phyloP scores from a whole-genome alignment of 805 yeast species.

The Pachysolen tannophilus region DNA sequence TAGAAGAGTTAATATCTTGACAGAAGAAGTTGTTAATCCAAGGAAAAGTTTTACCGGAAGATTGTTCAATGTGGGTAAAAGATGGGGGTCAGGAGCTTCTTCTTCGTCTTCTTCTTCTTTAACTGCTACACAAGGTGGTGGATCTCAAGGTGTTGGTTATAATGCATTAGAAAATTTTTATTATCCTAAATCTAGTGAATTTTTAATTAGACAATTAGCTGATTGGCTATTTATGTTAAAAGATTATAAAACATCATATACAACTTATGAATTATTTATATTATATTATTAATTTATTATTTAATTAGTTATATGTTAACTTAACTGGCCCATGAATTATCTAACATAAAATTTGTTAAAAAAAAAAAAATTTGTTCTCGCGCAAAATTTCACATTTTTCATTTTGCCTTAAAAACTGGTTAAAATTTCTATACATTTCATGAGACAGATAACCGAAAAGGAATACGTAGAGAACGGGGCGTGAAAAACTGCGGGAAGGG shows the following conservation, averaged over 20 bases:
- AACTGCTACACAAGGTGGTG: slow-evolving; percentile 14
- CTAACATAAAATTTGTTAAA: no score
- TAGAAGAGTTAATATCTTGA: slow-evolving; percentile 73
- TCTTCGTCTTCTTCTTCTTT: no score
- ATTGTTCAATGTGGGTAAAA: slow-evolving; percentile 57
- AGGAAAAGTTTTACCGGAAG: slow-evolving; percentile 70
- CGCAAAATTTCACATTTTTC: no score
- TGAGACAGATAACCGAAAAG: no score
- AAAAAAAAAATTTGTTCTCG: no score
- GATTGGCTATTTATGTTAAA: slow-evolving; percentile 91
- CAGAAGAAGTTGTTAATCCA: slow-evolving; percentile 70
- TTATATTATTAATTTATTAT: no score
- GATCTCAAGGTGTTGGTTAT: slow-evolving; percentile 27
- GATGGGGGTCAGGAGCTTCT: slow-evolving; percentile 39
- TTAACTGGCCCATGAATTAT: no score
- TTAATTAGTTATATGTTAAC: no score
- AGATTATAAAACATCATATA: slow-evolving; percentile 77
- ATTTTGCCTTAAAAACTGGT: no score
- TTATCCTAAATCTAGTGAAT: slow-evolving; percentile 56
- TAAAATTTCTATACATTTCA: no score
- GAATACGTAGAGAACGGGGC: no score
- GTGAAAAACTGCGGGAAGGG: no score
- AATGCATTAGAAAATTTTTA: slow-evolving; percentile 50
- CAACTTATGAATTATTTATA: slow-evolving; percentile 78
- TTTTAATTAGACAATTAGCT: slow-evolving; percentile 71